Base-by-base conservation (phyloP, 169 alveolate genomes). In the Eimeria tenella region DNA sequence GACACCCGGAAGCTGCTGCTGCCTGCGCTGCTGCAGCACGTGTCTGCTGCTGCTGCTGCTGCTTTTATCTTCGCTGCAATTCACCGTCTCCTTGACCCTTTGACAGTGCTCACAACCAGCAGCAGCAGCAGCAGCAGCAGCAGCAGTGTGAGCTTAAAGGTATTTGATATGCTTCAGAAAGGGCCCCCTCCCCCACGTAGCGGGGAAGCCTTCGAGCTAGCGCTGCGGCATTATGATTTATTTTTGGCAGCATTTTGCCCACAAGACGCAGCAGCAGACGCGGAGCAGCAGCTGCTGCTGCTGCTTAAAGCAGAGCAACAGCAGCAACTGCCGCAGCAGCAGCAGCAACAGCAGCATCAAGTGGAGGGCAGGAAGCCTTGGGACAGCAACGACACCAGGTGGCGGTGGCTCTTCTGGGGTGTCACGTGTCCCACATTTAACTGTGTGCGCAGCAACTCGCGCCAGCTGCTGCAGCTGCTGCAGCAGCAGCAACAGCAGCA, bases 361-460 rank as follows among this genome's bases (percentile, higher is more conserved):
- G 77, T 23, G n/a, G 68, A 10, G 68, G 3, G 1, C 1, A 58
- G 68, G 68, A 58, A 23, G 13, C 13, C 77, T 17, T 68, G 77
- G 77, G 77, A 23, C 42, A 15, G 42, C n/a, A 13, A 15, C 11
- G 77, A 68, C 77, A n/a, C n/a, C 49, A 15, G 77, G 31, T 68
- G 77, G 77, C 77, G 77, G 77, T 68, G 77, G 77, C 77, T 68
- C 9, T 68, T 68, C 77, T 68, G 77, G 77, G 77, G 77, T n/a
- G 11, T 68, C 13, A n/a, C 77, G 49, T 68, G 77, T 23, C 77
- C 77, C 31, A n/a, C n/a, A 7, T 0, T 68, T 11, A 23, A 23
- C 77, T 68, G 42, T 68, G 77, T 68, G 77, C 77, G 77, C 77
- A 68, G 77, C 77, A 68, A 68, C 77, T 15, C 77, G 77, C 77